Conservation (phyloP, 2,329 filamentous ascomycete species). For the Aspergillus ustus region DNA sequence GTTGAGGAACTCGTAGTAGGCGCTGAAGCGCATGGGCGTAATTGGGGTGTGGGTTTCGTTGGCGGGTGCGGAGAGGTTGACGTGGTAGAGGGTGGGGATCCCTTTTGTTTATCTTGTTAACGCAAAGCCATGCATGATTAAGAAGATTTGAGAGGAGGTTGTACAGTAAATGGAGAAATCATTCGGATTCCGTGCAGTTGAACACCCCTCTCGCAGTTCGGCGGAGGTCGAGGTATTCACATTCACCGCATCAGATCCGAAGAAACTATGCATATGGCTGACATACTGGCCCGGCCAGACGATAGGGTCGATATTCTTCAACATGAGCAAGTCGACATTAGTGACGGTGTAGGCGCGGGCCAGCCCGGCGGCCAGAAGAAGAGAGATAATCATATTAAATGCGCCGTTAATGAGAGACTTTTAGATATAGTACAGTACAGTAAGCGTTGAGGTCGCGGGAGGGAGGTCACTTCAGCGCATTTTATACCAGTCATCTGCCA, state of each 20-base stretch:
- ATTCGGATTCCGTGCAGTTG: constrained; percentile 21
- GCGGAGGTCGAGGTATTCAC: constrained; percentile 20
- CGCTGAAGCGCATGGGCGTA: background rate
- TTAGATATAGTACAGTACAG: no score
- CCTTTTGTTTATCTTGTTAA: background rate
- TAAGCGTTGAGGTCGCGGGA: no score
- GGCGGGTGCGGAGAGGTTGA: background rate
- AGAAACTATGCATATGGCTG: constrained; percentile 27
- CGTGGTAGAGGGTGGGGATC: constrained; percentile 6
- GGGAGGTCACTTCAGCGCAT: no score
- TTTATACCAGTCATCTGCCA: no score
- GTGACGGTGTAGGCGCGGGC: constrained; percentile 24
- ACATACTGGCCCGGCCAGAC: constrained; percentile 22
- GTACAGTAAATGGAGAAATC: constrained; percentile 24
- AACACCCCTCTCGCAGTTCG: constrained; percentile 1
- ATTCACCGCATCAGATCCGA: constrained; percentile 22
- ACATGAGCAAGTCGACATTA: constrained; percentile 14
- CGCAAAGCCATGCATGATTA: no score
- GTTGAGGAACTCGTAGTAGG: background rate
- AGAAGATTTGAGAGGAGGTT: constrained; percentile 1
- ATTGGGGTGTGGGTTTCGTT: background rate
- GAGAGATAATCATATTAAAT: background rate
- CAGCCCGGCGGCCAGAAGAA: constrained; percentile 17
- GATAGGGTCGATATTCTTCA: constrained; percentile 24
- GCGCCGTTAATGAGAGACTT: no score